phyloP scores from a whole-genome alignment of 306 rosid genomes.

The Lablab purpureus region DNA sequence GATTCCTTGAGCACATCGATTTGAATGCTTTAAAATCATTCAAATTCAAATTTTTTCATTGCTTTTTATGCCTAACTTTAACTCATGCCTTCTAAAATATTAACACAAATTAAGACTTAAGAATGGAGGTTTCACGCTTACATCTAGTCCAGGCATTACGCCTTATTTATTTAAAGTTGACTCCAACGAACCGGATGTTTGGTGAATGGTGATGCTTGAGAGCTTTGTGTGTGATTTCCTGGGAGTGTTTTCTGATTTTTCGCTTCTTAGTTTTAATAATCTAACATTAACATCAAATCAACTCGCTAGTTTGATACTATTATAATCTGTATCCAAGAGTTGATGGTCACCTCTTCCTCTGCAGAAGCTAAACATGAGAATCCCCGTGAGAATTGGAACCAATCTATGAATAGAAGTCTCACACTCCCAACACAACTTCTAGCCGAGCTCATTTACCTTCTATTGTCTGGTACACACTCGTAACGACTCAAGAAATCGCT shows the following conservation, averaged over 20 bases:
- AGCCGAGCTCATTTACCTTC: slow-evolving; percentile 90
- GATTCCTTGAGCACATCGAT: no score
- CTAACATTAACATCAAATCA: no score
- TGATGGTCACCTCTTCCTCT: slow-evolving; percentile 34
- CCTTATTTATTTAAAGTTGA: slow-evolving; percentile 1
- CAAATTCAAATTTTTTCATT: slow-evolving; percentile 21
- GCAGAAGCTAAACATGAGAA: slow-evolving; percentile 63
- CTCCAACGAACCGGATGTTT: background rate
- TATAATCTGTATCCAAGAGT: no score
- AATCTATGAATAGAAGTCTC: slow-evolving; percentile 62
- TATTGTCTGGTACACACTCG: slow-evolving; percentile 72
- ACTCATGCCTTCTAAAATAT: slow-evolving; percentile 4
- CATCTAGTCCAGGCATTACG: background rate
- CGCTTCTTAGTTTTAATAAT: no score
- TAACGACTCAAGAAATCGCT: no score
- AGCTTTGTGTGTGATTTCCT: no score
- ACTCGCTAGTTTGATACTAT: no score
- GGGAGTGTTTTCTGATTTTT: no score
- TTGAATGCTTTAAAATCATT: no score
- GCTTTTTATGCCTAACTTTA: slow-evolving; percentile 11
- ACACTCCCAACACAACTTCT: slow-evolving; percentile 92
- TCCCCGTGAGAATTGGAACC: slow-evolving; percentile 72
- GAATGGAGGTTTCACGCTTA: slow-evolving; percentile 15
- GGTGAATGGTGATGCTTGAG: slow-evolving; percentile 20
- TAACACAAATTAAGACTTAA: background rate